These are phyloP conservation scores for Sarocladium oryzae DNA, from an alignment of 2,329 filamentous ascomycete species.

Conservation along the genomic window DNA sequence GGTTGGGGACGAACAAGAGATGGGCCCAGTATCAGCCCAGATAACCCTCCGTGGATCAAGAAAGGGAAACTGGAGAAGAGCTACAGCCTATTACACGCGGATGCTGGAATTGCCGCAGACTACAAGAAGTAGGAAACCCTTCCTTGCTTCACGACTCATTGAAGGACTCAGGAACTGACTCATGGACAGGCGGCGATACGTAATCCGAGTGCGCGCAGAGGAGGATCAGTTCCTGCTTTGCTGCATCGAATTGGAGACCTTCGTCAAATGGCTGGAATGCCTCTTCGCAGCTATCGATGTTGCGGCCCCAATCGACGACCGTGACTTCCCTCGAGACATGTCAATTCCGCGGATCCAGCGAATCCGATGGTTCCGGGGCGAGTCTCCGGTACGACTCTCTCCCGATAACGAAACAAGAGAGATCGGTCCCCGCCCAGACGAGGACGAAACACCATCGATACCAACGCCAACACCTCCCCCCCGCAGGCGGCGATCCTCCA, in stretches of 20 bases:
- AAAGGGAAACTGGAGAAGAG: conserved; percentile 52
- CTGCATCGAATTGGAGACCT: conserved; percentile 56
- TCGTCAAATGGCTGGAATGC: conserved; percentile 62
- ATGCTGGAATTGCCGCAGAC: conserved; percentile 68
- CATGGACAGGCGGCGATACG: conserved; percentile 47
- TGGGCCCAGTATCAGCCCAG: conserved; percentile 41
- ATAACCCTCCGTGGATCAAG: conserved; percentile 45
- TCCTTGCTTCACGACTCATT: background rate
- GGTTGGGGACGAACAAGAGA: conserved; percentile 42
- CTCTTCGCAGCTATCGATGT: conserved; percentile 70
- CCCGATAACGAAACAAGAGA: conserved; percentile 10
- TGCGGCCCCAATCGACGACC: conserved; percentile 63
- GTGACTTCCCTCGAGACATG: conserved; percentile 56
- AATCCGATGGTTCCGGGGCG: conserved; percentile 42
- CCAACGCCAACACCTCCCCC: background rate
- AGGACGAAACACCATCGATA: conserved; percentile 9
- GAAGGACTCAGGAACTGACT: background rate
- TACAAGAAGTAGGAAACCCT: conserved; percentile 52
- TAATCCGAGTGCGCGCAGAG: conserved; percentile 66
- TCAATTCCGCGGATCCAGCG: conserved; percentile 53
- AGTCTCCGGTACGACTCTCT: conserved; percentile 20
- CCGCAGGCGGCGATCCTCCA: conserved; percentile 13
- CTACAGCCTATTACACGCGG: conserved; percentile 70
- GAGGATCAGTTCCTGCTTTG: conserved; percentile 68
- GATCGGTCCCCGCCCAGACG: conserved; percentile 16